Evolutionary conservation across 129 eudicot genomes (phyloP), one percentile per base, ranked within the genome.

Genomic region (Saposhnikovia divaricata): DNA sequence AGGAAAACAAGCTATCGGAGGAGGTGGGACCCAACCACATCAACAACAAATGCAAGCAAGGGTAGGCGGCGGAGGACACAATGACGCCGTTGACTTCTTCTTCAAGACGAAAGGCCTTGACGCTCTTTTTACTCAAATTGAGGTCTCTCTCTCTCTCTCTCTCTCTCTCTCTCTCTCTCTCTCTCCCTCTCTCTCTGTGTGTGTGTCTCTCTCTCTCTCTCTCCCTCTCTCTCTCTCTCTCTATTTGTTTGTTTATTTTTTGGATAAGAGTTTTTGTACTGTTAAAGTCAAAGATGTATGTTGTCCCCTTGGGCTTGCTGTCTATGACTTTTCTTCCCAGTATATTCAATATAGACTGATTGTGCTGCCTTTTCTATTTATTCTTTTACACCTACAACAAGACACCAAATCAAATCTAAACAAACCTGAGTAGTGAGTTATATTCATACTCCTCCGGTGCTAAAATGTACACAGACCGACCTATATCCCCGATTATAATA

Each of bases 1-100:
- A 27, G 97, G 93, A 14, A 21, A 87, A 68, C 90, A 87, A 65
- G 97, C 95, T 13, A 86, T 90, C 73, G 73, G 73, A 31, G 73
- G 85, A 10, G 87, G 83, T 12, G 86, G 83, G 80, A 51, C 77
- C 75, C 73, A 25, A 10, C 42, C 11, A 70, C 78, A 34, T 34
- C 37, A 34, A 21, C 68, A 6, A 57, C 66, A 18, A 15, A 51
- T 53, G 74, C 44, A 37, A 78, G 74, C 14, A 27, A 63, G 34
- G 25, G 91, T 77, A 9, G 53, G 45, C 38, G 42, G 59, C 39
- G 61, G 59, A 15, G 43, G 38, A 12, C 81, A 57, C 31, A 88
- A 88, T 68, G 89, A 88, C 9, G 92, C 92, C 5, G 88, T 88
- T 6, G 89, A 86, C 46, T 50, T 69, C 66, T 88, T 86, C 80